Evolutionary conservation across 2,329 filamentous ascomycete species (phyloP), one percentile per base, ranked within the genome.

Genomic region (Ilyonectria destructans): DNA sequence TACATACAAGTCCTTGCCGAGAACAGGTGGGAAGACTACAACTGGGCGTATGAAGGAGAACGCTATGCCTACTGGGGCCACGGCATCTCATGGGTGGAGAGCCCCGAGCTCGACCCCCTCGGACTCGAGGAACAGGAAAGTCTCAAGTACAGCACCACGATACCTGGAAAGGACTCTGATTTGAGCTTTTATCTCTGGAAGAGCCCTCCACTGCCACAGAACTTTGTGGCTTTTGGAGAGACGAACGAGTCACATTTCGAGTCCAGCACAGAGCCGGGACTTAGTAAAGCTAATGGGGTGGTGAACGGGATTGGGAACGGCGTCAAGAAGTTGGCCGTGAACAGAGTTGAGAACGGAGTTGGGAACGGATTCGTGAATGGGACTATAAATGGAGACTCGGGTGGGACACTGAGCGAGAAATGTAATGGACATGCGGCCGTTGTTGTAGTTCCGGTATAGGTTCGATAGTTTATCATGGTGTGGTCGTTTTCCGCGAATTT

Each of bases 1-100:
- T 85, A 83, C 67, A 82, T 85, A 56, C 82, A 86, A 63, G 80
- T 80, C 6, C 69, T 86, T 19, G 71, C 72, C 7, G 74, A 74
- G 29, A 67, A 75, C 31, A 58, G 75, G 23, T 77, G 70, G 70
- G 74, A 77, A 52, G 75, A 77, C 35, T 77, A 73, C 23, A 62
- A 73, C 4, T 76, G 74, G 74, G 45, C 19, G 8, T 71, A 72
- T 35, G 61, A 72, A 4, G 52, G 59, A 3, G 71, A 76, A 33
- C 65, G 74, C 10, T 76, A 67, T 54, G 69, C 66, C 1, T 71
- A 74, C 64, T 75, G 73, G 74, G 60, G 62, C 15, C 58, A 71
- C 9, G 73, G 74, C 1, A 58, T 75, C 31, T 72, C 73, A 10
- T 72, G 70, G 71, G 62, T 75, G 15, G 75, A 77, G 37, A 62